Base-by-base conservation (phyloP, 164 flowering plant species). In the Cinnamomum micranthum region DNA sequence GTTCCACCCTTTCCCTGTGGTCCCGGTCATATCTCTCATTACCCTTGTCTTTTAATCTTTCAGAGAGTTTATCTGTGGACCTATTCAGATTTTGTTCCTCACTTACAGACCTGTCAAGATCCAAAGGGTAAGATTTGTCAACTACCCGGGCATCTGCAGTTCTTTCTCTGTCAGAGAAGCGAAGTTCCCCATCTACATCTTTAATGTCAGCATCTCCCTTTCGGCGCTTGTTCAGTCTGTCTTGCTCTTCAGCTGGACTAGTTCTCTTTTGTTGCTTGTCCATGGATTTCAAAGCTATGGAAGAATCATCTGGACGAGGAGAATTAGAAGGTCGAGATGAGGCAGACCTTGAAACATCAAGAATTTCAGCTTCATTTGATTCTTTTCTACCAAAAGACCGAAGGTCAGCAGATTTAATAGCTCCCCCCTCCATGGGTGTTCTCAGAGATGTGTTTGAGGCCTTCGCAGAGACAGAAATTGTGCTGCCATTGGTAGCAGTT, bases 201-300 rank as follows among this genome's bases (percentile, higher is more conserved):
- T 88, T 92, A 31, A 64, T 24, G 65, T 94, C 98, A 78, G n/a
- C n/a, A 25, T 95, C 99, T 6, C 91, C 93, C 78, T 88, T 96
- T 76, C 94, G 81, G 9, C 97, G 90, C 81, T 94, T 93, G 78
- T 81, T 86, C 64, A 77, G 75, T 69, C 92, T 85, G 51, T 90
- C 99, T 27, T 83, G 76, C 60, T 94, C 99, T 66, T 91, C 97
- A 73, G 83, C 81, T 71, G 95, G 90, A 78, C 85, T 89, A 11
- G 83, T 72, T 80, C 99, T 86, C 86, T 91, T 96, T 69, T 84
- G 93, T 73, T 80, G 85, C 83, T 88, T 96, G 68, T 96, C 99
- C 71, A 76, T 71, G 47, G 87, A 75, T 69, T 86, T 92, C 47
- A 86, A 78, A 80, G 83, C 74, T 78, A 79, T 70, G 22, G 59